A percentile compares a stretch with the other conserved stretches of the same genome.
phyloP scores from a whole-genome alignment of 331 rosid species.

The Acacia concinna region DNA sequence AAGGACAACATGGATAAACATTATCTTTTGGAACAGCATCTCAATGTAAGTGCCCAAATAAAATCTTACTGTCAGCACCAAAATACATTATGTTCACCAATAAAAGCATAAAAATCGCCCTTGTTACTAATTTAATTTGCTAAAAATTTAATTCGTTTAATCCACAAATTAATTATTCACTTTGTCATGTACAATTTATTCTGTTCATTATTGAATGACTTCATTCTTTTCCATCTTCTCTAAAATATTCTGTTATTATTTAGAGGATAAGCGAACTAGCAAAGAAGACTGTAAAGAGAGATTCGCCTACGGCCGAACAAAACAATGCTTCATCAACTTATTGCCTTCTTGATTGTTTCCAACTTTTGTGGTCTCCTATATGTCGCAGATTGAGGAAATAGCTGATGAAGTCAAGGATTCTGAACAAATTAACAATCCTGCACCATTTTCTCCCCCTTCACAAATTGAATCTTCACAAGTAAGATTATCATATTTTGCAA shows the following conservation, averaged over 20 bases:
- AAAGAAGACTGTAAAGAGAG: background rate
- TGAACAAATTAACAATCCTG: background rate
- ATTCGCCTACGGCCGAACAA: background rate
- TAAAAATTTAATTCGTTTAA: background rate
- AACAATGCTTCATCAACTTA: background rate
- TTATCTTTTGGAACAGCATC: background rate
- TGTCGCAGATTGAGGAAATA: background rate
- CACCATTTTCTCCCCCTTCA: too few species aligned
- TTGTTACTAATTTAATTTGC: background rate
- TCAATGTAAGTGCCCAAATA: background rate
- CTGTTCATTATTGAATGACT: background rate
- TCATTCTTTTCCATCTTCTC: background rate
- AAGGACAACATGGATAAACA: background rate
- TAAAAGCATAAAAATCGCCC: background rate
- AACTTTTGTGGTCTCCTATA: background rate
- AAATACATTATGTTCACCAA: background rate
- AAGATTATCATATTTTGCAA: background rate
- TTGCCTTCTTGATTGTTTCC: background rate
- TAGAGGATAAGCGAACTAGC: background rate
- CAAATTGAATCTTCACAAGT: background rate
- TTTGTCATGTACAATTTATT: background rate
- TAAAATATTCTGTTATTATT: background rate
- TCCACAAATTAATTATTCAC: background rate
- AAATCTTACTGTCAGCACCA: too few species aligned
- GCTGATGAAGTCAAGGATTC: background rate